Percentiles rank a stretch among this genome's conserved stretches.
Evolutionary conservation across 805 yeast genomes (phyloP).

Genomic region (Alloascoidea hylecoeti): DNA sequence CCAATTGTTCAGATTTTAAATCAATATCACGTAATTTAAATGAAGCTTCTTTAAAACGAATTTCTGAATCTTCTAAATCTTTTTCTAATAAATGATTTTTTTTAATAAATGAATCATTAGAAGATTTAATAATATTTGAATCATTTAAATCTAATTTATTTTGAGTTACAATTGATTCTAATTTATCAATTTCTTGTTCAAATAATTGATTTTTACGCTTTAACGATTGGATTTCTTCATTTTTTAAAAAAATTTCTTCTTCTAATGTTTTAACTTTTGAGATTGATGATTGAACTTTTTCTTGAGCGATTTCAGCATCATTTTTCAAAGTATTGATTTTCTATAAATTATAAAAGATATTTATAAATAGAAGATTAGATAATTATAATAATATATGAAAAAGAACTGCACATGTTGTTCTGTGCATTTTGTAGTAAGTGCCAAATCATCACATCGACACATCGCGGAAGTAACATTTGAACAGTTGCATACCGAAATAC

Average conservation of each 20-base stretch:
- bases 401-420: too few relatives aligned
- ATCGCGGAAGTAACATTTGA: too few relatives aligned
- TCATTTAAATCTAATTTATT: slow-evolving; percentile 84
- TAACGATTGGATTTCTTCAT: slow-evolving; percentile 86
- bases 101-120: slow-evolving; percentile 84
- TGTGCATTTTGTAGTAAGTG: too few relatives aligned
- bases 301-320: slow-evolving; percentile 96
- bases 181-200: slow-evolving; percentile 65
- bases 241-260: slow-evolving; percentile 85
- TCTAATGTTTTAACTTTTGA: slow-evolving; percentile 78
- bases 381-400: too few relatives aligned
- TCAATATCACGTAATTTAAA: slow-evolving; percentile 91
- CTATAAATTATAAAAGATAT: too few relatives aligned
- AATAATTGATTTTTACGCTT: slow-evolving; percentile 83
- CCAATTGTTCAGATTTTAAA: slow-evolving; percentile 90
- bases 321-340: slow-evolving; percentile 80
- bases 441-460: too few relatives aligned
- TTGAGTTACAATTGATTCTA: slow-evolving; percentile 60
- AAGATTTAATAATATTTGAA: slow-evolving; percentile 73
- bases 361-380: too few relatives aligned
- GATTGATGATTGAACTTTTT: slow-evolving; percentile 79
- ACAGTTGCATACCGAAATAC: too few relatives aligned
- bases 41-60: slow-evolving; percentile 83
- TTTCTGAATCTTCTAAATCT: slow-evolving; percentile 82
- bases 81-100: slow-evolving; percentile 82